Base-by-base conservation (phyloP, 2,329 filamentous ascomycete species). In the Colletotrichum liaoningense region DNA sequence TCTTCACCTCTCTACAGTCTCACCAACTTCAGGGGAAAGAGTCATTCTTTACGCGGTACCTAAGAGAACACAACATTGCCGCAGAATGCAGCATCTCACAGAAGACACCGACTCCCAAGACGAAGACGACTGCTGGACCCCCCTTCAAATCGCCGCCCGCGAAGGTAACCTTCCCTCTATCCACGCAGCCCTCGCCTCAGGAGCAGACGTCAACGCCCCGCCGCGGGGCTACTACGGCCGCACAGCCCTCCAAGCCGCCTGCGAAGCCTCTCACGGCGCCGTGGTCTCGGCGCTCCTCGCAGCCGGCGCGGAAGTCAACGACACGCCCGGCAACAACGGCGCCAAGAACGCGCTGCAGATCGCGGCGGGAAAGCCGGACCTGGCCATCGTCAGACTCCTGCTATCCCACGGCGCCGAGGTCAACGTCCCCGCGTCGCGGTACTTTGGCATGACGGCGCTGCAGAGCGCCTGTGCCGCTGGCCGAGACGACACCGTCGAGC, bases 231-330 rank as follows among this genome's bases (percentile, higher is more conserved):
- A 81, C 24, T 81, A 80, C 42, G 83, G 83, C 9, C 76, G 81
- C 38, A 83, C 82, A 3, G 82, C 83, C 0, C 77, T 85, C 4
- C 81, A 82, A 28, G 83, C 83, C 1, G 83, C 83, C 3, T 80
- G 81, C 22, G 74, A 78, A n/a, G 64, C 63, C 0, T 76, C 77
- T 1, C 76, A 83, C 63, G 54, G 73, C 5, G 76, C 76, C 1
- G 77, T 81, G 9, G 79, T 78, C 12, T 59, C 72, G 33, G 57
- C 75, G 1, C 76, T 85, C 5, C 73, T 85, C 2, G 75, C 72
- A 4, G 77, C 77, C 9, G 81, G 80, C 1, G 82, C 81, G 3
- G 76, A 80, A 28, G 78, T 82, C 24, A 77, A 84, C 64, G 80
- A 80, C 72, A 79, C 76, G 69, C 80, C 77, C 62, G 78, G 80